A percentile compares a stretch with the other conserved stretches of the same genome.
phyloP scores from a whole-genome alignment of 495 filamentous ascomycete species.

The Penicillium soppii region DNA sequence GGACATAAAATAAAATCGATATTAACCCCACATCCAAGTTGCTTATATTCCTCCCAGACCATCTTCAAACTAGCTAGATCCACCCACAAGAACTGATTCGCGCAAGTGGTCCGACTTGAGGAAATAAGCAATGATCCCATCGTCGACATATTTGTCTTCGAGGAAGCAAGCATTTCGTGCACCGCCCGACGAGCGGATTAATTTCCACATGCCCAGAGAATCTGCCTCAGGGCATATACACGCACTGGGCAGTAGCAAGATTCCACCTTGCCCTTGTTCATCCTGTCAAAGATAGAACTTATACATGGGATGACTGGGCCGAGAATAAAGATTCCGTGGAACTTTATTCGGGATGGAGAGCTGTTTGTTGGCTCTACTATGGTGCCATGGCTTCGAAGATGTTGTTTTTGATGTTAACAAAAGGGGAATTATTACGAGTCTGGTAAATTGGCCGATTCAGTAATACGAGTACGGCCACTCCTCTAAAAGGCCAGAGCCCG shows the following conservation, averaged over 20 bases:
- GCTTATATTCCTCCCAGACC: not conserved
- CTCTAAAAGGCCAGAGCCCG: not conserved
- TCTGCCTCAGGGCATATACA: not conserved
- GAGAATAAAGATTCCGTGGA: not conserved
- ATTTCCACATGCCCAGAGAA: not conserved
- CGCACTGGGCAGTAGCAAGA: too few relatives aligned
- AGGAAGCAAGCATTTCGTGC: not conserved
- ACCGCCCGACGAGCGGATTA: too few relatives aligned
- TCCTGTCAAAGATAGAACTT: too few relatives aligned
- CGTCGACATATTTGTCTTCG: not conserved
- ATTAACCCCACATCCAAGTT: too few relatives aligned
- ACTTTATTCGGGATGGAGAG: not conserved
- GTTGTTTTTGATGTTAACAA: not conserved
- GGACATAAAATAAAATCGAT: too few relatives aligned
- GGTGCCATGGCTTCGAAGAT: not conserved
- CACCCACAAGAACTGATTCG: too few relatives aligned
- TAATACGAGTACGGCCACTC: not conserved
- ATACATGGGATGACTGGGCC: not conserved
- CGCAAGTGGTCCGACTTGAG: not conserved
- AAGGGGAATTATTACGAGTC: not conserved
- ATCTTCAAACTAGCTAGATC: not conserved
- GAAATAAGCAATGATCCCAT: not conserved
- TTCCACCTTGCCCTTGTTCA: too few relatives aligned
- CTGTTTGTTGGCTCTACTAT: not conserved
- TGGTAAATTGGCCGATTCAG: too few relatives aligned